phyloP scores from a whole-genome alignment of 1,284 basidiomycete species.

The Marasmius sp. region DNA sequence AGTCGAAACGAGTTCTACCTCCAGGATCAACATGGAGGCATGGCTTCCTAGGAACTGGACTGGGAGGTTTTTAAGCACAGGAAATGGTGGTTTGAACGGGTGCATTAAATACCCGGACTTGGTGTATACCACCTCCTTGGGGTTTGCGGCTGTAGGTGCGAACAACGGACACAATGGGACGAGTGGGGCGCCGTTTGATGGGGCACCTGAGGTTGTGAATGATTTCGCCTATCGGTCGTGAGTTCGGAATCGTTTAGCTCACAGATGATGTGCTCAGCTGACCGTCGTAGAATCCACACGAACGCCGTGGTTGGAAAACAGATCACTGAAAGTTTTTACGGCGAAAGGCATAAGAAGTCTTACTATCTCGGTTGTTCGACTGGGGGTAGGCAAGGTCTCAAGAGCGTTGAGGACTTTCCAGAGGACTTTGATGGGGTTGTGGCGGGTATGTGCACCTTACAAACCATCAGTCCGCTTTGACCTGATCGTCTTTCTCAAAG shows the following conservation, averaged over 20 bases:
- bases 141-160: constrained; percentile 12
- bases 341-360: constrained; percentile 8
- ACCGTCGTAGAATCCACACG: constrained; percentile 9
- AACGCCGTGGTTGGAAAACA: constrained; percentile 16
- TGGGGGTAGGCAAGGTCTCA: constrained; percentile 19
- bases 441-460: constrained; percentile 6
- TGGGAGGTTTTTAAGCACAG: constrained; percentile 8
- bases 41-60: constrained; percentile 14
- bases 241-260: too few relatives aligned
- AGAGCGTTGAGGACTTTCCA: constrained; percentile 17
- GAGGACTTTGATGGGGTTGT: constrained; percentile 23
- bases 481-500: background rate
- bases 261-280: background rate
- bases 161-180: constrained; percentile 13
- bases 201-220: constrained; percentile 6
- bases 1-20: constrained; percentile 8
- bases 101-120: constrained; percentile 9
- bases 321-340: constrained; percentile 14
- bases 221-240: constrained; percentile 13
- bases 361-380: constrained; percentile 21
- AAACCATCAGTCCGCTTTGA: background rate
- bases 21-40: constrained; percentile 11
- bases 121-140: constrained; percentile 5
- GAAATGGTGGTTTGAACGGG: background rate
- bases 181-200: constrained; percentile 7